Evolutionary conservation across 345 rosid genomes (phyloP), one percentile per base, ranked within the genome.

Genomic region (Euclidium syriacum): DNA sequence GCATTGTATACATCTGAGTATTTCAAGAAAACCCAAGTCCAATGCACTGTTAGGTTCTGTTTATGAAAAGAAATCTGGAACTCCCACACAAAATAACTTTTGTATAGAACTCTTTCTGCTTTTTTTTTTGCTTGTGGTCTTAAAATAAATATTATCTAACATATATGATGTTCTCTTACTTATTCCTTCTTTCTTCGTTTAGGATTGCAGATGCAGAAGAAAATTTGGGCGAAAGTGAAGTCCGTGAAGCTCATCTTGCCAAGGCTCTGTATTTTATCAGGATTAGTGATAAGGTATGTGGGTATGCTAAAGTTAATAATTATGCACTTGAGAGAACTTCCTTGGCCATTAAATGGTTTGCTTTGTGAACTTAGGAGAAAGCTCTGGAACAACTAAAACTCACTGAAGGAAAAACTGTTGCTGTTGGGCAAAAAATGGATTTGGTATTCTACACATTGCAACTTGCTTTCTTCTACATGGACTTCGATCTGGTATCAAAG

Each of bases 121-220:
- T 25, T 24, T 23, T 5, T 36, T n/a, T n/a, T n/a, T n/a, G n/a
- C n/a, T n/a, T 49, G 7, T 50, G 27, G 36, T 34, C 9, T 51
- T 19, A 27, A 62, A n/a, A 6, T 29, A 19, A 26, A 12, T 50
- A 6, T 3, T 38, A 8, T 32, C 17, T 3, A 22, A 6, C 54
- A 6, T 33, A 6, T 23, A 3, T 36, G 22, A 38, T 55, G 20
- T 15, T 52, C 27, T 26, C 60, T 55, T 46, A 38, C 48, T 30
- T 33, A 16, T 19, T 5, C 3, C 2, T 56, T 60, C 17, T 29
- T 51, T 64, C 16, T 51, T 40, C 12, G 36, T 56, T 41, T 71
- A 95, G 99, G 83, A 95, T 95, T 75, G 83, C 95, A 12, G 97
- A 95, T 71, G 96, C 99, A 64, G 99, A 90, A 82, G 97, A 95